Percentiles rank a stretch among this genome's conserved stretches.
phyloP scores from a whole-genome alignment of 208 protist species.

The Phytomonas sp. region DNA sequence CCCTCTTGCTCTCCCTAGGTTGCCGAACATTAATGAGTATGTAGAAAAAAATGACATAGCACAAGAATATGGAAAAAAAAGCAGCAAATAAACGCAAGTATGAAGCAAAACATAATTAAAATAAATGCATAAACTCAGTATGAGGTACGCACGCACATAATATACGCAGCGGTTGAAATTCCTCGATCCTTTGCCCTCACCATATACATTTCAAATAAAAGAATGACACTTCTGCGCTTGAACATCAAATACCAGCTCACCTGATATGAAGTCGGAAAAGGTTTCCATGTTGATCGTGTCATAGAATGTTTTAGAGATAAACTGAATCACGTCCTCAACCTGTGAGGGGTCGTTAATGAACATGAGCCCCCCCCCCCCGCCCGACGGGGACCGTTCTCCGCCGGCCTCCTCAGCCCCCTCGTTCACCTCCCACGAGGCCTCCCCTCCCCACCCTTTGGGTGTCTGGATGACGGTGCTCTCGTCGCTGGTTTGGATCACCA shows the following conservation, averaged over 20 bases:
- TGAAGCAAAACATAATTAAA: neutral
- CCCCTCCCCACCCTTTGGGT: neutral
- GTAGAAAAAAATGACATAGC: no score
- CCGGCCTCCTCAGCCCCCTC: neutral
- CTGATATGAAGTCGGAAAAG: constrained; percentile 48
- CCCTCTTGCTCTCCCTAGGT: neutral
- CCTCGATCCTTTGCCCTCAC: neutral
- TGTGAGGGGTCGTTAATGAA: constrained; percentile 53
- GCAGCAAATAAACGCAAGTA: neutral
- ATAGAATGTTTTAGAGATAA: constrained; percentile 58
- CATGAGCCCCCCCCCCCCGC: constrained; percentile 18
- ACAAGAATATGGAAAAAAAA: neutral
- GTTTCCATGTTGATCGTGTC: constrained; percentile 56
- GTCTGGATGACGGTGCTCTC: constrained; percentile 19
- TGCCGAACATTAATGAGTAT: neutral
- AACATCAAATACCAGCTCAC: constrained; percentile 57
- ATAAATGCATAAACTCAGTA: neutral
- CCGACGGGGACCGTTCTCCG: neutral
- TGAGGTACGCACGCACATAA: neutral
- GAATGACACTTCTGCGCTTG: constrained; percentile 28
- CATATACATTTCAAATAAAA: constrained; percentile 3
- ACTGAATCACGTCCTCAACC: constrained; percentile 55
- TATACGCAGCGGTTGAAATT: neutral
- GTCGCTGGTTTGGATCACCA: constrained; percentile 22
- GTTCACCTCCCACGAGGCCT: neutral